Percentiles rank a stretch among this genome's conserved stretches.
phyloP scores from a whole-genome alignment of 75 land plant species.

The Cryptomeria japonica region DNA sequence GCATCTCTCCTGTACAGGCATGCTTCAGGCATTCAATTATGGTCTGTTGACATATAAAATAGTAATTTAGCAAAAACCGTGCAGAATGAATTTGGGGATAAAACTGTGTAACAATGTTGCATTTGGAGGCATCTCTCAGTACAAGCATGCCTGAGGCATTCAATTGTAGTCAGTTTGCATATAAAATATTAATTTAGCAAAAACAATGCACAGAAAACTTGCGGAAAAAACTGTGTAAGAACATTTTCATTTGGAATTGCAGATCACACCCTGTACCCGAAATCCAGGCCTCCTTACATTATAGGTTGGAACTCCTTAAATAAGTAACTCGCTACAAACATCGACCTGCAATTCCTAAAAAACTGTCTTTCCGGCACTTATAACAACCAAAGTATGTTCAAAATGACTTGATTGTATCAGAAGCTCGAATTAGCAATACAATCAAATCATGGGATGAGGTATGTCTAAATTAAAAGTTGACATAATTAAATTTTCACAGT shows the following conservation, averaged over 20 bases:
- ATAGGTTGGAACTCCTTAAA: not conserved
- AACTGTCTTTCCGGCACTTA: not conserved
- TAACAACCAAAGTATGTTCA: not conserved
- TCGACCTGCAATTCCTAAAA: not conserved
- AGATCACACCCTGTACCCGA: not conserved
- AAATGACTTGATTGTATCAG: not conserved
- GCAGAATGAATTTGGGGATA: not conserved
- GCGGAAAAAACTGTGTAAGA: not conserved
- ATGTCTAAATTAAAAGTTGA: too few species aligned
- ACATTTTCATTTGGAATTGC: not conserved
- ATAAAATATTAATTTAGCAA: not conserved
- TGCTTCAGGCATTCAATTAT: constrained; percentile 95
- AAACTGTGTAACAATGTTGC: not conserved
- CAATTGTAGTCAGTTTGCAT: constrained; percentile 76
- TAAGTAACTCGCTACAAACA: not conserved
- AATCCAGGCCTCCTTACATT: not conserved
- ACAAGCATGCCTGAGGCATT: constrained; percentile 81
- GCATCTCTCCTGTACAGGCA: constrained; percentile 94
- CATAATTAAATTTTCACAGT: too few species aligned
- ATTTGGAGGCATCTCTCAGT: too few species aligned
- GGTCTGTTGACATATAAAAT: constrained; percentile 46
- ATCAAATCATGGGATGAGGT: not conserved
- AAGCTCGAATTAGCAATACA: not conserved
- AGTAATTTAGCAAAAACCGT: not conserved
- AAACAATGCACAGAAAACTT: not conserved